Evolutionary conservation across 139 green algal genomes (phyloP).

Genomic region (Chlamydomonas eustigma): DNA sequence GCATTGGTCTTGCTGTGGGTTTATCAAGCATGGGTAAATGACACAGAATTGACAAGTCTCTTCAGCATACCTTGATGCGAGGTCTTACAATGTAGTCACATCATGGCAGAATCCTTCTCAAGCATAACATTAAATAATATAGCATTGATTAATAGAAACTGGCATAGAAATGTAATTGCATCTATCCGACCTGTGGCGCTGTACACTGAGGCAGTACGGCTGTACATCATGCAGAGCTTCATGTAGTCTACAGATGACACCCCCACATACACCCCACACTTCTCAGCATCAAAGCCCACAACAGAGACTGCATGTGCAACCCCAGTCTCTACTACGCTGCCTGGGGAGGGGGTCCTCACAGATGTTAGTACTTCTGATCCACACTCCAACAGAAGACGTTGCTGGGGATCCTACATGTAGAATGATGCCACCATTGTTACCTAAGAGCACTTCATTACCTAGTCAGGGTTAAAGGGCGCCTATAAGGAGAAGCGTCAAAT

Average conservation of each 20-base stretch:
- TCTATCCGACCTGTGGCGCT: conserved; percentile 56
- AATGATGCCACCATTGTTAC: conserved; percentile 15
- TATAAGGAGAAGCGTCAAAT: no score
- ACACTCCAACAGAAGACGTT: conserved; percentile 66
- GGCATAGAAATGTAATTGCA: no score
- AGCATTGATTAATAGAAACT: no score
- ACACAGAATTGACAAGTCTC: no score
- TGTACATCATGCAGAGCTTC: conserved; percentile 34
- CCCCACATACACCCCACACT: conserved; percentile 51
- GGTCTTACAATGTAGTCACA: no score
- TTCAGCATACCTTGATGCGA: no score
- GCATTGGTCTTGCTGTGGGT: no score
- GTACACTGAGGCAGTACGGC: conserved; percentile 33
- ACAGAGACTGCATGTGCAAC: no score
- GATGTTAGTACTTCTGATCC: conserved; percentile 18
- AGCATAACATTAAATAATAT: no score
- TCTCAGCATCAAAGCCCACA: neutral
- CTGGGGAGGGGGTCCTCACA: neutral
- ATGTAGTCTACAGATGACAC: conserved; percentile 69
- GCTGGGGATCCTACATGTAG: conserved; percentile 56
- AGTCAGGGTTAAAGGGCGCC: conserved; percentile 15
- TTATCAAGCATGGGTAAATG: no score
- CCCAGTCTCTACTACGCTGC: no score
- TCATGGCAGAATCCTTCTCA: no score
- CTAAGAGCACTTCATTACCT: conserved; percentile 60